Percentiles rank a stretch among this genome's conserved stretches.
Evolutionary conservation across 352 stramenopile genomes (phyloP).

Genomic region (Phytopythium boreale): DNA sequence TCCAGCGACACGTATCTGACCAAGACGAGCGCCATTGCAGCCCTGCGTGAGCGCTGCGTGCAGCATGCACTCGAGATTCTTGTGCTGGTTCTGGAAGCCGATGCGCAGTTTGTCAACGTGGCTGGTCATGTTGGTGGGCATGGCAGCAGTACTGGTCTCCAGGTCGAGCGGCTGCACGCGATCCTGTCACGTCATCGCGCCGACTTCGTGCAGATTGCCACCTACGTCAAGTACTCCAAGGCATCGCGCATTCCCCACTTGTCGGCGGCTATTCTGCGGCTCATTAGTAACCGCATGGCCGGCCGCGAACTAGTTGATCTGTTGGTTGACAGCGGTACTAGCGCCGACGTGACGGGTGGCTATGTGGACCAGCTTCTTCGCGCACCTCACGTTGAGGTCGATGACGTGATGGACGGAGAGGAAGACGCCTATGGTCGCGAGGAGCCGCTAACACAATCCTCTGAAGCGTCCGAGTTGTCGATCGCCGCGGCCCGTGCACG

Average conservation of each 20-base stretch:
- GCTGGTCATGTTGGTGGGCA: conserved; percentile 34
- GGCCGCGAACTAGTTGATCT: conserved; percentile 61
- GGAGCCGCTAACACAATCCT: background rate
- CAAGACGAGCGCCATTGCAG: conserved; percentile 44
- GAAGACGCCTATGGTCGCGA: conserved; percentile 11
- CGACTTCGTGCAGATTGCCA: conserved; percentile 77
- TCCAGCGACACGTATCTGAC: conserved; percentile 44
- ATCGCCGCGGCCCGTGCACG: background rate
- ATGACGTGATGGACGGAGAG: conserved; percentile 15
- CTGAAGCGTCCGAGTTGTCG: conserved; percentile 10
- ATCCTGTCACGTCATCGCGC: conserved; percentile 66
- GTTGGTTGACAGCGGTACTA: conserved; percentile 60
- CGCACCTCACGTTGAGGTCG: conserved; percentile 21
- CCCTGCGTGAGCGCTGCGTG: conserved; percentile 64
- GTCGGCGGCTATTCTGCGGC: conserved; percentile 61
- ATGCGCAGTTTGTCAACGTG: conserved; percentile 63
- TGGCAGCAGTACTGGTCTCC: conserved; percentile 24
- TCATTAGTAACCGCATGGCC: conserved; percentile 65
- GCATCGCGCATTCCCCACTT: conserved; percentile 65
- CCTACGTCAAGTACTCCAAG: conserved; percentile 87
- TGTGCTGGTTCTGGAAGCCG: conserved; percentile 67
- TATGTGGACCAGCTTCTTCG: conserved; percentile 82
- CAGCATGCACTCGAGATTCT: conserved; percentile 78
- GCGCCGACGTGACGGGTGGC: conserved; percentile 64
- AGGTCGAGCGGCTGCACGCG: conserved; percentile 76